phyloP scores from a whole-genome alignment of 2,329 filamentous ascomycete species.

The Colletotrichum endophyticum region DNA sequence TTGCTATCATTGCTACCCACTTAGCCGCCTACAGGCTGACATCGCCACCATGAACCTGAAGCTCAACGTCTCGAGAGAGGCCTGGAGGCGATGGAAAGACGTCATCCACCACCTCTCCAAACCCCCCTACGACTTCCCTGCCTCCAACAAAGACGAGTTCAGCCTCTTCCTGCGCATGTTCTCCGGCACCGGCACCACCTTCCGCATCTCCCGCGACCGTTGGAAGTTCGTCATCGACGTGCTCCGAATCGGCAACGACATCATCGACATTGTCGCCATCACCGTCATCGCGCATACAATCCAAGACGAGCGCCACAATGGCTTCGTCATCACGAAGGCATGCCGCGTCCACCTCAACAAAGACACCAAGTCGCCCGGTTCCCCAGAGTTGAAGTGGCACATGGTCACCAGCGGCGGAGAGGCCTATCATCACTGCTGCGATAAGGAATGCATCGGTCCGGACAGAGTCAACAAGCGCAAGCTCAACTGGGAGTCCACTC shows the following conservation, averaged over 20 bases:
- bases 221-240: conserved; percentile 6
- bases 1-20: neutral
- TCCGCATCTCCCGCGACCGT: neutral
- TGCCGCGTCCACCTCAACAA: neutral
- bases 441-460: neutral
- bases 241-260: neutral
- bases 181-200: neutral
- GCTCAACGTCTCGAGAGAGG: neutral
- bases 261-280: conserved; percentile 2
- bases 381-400: neutral
- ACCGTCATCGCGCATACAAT: neutral
- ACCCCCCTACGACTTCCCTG: neutral
- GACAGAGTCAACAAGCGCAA: neutral
- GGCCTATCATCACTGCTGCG: neutral
- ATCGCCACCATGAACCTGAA: neutral
- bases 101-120: neutral
- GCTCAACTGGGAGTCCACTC: neutral
- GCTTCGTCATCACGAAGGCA: neutral
- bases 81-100: neutral
- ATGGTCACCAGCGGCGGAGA: neutral
- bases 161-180: neutral
- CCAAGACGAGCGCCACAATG: neutral
- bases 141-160: neutral
- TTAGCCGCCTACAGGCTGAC: too few relatives aligned
- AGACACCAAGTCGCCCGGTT: neutral